Base-by-base conservation (phyloP, 2,329 filamentous ascomycete species). In the Monosporascus sp. region DNA sequence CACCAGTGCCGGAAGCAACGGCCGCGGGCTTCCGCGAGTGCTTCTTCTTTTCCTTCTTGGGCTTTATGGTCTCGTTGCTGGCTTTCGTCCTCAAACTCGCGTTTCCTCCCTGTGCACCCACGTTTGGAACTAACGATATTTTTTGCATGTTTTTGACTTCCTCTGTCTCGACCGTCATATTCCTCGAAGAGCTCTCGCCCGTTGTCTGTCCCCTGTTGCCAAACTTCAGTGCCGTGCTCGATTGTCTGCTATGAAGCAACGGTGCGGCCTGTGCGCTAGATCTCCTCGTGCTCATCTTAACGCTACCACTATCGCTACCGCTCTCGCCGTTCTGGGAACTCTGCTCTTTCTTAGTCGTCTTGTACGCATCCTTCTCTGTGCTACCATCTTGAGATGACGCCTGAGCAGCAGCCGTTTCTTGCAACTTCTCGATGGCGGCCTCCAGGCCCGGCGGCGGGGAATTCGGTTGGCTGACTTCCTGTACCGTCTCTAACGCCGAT, bases 81-180 rank as follows among this genome's bases (percentile, higher is more conserved):
- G 88, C 86, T 69, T 96, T 96, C 54, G 90, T 81, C 62, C 91
- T 87, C 45, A 99, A 75, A 59, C 88, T 95, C 44, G 88, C 86
- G 62, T 78, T 84, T 28, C 75, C 72, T 44, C 88, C 86, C 54
- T 83, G 82, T 18, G 81, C 78, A 20, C 85, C 84, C n/a, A 79
- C 78, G 38, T 82, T 82, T 37, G 78, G 74, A 7, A 87, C 85
- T 28, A 96, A 77, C 9, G 87, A 84, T 28, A 92, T 82, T 65
- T 96, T 92, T 11, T 92, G 91, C 51, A 97, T 88, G 3, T 92
- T 96, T 44, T 85, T 88, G 38, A 99, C 94, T 1, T 92, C 96
- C 71, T 99, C 94, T 0, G 94, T 97, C 74, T 99, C 94, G 15
- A 97, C 93, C 9, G 91, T 97, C 91, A 99, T 97, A 63, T 90